These are phyloP conservation scores for Penicillium soppii DNA, from an alignment of 495 filamentous ascomycete species.

Conservation along the genomic window DNA sequence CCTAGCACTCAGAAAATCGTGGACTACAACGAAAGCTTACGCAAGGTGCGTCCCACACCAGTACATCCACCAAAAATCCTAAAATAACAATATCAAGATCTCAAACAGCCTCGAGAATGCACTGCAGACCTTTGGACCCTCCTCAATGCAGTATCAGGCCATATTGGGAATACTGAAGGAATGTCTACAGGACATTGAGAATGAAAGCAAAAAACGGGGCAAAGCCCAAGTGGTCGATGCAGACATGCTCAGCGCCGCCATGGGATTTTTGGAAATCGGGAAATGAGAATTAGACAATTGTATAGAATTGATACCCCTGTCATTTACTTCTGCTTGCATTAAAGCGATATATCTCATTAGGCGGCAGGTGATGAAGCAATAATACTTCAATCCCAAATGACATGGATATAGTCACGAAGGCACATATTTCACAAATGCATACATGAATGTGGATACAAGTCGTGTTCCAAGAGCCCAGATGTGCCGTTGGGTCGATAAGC, in stretches of 20 bases:
- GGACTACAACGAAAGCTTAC: constrained; percentile 32
- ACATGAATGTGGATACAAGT: background rate
- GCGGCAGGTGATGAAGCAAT: constrained; percentile 1
- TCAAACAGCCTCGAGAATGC: constrained; percentile 43
- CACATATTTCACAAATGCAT: background rate
- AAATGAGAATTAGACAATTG: constrained; percentile 6
- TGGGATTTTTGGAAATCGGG: constrained; percentile 41
- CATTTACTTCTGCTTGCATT: background rate
- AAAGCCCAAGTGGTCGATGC: constrained; percentile 24
- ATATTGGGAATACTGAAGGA: constrained; percentile 39
- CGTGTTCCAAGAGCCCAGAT: background rate
- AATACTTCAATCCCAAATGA: constrained; percentile 17
- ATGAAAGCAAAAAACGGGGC: constrained; percentile 3
- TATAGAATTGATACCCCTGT: background rate
- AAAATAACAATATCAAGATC: constrained; percentile 29
- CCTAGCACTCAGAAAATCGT: background rate
- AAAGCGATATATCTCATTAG: background rate
- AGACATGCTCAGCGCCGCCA: constrained; percentile 35
- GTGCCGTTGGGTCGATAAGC: background rate
- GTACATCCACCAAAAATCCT: background rate
- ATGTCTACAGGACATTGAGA: constrained; percentile 34
- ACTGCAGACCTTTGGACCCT: constrained; percentile 39
- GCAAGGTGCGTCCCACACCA: constrained; percentile 21
- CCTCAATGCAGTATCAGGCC: constrained; percentile 38
- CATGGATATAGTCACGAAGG: constrained; percentile 8